A percentile compares a stretch with the other conserved stretches of the same genome.
phyloP scores from a whole-genome alignment of 2,329 filamentous ascomycete species.

The Phialemonium atrogriseum region DNA sequence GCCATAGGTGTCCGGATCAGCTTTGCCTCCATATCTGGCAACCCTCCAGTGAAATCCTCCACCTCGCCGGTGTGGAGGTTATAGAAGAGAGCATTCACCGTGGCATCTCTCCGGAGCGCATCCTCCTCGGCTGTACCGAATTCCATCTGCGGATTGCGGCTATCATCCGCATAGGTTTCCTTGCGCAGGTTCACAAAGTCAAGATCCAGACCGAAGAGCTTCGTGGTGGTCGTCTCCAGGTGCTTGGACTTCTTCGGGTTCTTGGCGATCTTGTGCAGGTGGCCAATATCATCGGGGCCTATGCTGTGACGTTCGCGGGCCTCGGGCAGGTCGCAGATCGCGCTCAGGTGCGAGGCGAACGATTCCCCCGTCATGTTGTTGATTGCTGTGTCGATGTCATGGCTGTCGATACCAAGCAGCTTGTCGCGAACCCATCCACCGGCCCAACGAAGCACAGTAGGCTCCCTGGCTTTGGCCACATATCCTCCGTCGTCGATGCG shows the following conservation, averaged over 20 bases:
- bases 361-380: constrained; percentile 75
- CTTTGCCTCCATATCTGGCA: constrained; percentile 62
- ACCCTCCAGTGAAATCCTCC: constrained; percentile 79
- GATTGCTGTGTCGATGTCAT: constrained; percentile 82
- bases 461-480: constrained; percentile 24
- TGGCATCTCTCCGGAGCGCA: constrained; percentile 81
- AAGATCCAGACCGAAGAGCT: constrained; percentile 77
- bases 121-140: constrained; percentile 91
- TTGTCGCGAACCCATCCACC: constrained; percentile 87
- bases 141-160: constrained; percentile 84
- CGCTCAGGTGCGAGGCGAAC: constrained; percentile 62
- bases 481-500: constrained; percentile 44
- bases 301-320: constrained; percentile 55
- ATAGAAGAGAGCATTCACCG: constrained; percentile 93
- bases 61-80: constrained; percentile 73
- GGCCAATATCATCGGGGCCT: constrained; percentile 53
- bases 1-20: constrained; percentile 80
- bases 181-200: constrained; percentile 93
- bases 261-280: constrained; percentile 77
- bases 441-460: constrained; percentile 65
- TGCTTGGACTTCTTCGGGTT: constrained; percentile 98
- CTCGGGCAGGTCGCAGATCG: constrained; percentile 55
- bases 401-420: constrained; percentile 60
- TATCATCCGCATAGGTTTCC: constrained; percentile 84
- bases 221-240: constrained; percentile 82